Evolutionary conservation across 2,329 filamentous ascomycete genomes (phyloP), one percentile per base, ranked within the genome.

Genomic region (Hymenoscyphus occultus): DNA sequence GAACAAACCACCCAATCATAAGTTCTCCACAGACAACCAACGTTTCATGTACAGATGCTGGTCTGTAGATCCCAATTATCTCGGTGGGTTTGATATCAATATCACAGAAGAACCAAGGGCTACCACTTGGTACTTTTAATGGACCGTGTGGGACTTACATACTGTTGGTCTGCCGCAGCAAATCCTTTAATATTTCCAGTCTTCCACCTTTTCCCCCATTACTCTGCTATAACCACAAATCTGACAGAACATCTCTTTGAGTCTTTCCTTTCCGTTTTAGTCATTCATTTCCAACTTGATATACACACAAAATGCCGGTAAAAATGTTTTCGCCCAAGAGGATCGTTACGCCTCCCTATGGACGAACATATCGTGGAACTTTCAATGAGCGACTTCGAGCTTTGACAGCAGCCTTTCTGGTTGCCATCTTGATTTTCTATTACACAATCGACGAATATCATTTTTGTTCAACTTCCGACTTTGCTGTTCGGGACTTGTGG

Each of bases 101-200:
- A 51, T 22, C 45, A 51, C 45, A 19, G 22, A 51, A 51, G 45
- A 19, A 10, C 12, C 22, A 10, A 35, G 9, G 35, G 35, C 6
- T 10, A 35, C 35, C 45, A 51, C n/a, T 51, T 51, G n/a, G 22
- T 51, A 51, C 35, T 10, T 35, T 7, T 51, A 51, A 51, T 51
- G 45, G 45, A n/a, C 19, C 45, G n/a, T 12, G n/a, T 22, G 45
- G 45, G n/a, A 9, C 45, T 51, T 9, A 35, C 35, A 6, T 22
- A 19, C n/a, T 51, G 45, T 51, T 51, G 45, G 45, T 51, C 45
- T 51, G 45, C n/a, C 45, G 45, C n/a, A 51, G 45, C 42, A 51
- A 28, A 51, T 51, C 45, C 45, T 51, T 51, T 51, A 12, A 9
- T 51, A 10, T 9, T 2, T 19, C 45, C 9, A 9, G 16, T 51